Evolutionary conservation across 768 basidiomycete species (phyloP).

Genomic region (Phlegmacium glaucopus): DNA sequence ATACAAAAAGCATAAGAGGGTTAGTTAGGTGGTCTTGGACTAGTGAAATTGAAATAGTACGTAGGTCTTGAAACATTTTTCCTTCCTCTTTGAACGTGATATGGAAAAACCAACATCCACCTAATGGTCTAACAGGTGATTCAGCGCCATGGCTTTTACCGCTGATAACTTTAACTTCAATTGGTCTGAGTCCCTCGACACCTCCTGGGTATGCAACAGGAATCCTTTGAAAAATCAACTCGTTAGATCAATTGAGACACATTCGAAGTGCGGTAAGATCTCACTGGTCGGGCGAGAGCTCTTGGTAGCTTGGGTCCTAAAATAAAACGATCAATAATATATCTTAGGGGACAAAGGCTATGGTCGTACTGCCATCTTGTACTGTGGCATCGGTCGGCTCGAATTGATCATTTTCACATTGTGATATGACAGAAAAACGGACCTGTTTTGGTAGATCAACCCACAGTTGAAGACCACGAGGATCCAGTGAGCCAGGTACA

Average conservation of each 20-base stretch:
- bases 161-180: conserved; percentile 81
- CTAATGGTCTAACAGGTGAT: conserved; percentile 86
- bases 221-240: conserved; percentile 39
- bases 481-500: conserved; percentile 59
- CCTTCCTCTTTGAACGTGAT: conserved; percentile 61
- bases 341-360: background rate
- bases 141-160: conserved; percentile 84
- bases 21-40: background rate
- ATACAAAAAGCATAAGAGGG: background rate
- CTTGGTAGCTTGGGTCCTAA: conserved; percentile 80
- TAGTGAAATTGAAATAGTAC: conserved; percentile 35
- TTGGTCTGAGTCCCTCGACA: conserved; percentile 56
- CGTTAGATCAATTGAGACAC: background rate
- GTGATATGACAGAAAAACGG: conserved; percentile 13
- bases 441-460: conserved; percentile 74
- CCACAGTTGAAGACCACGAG: conserved; percentile 87
- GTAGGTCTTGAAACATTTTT: conserved; percentile 78
- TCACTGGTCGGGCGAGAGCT: conserved; percentile 63
- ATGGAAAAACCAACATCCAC: conserved; percentile 95
- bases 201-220: conserved; percentile 74
- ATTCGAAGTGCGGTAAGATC: conserved; percentile 11
- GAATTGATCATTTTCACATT: background rate
- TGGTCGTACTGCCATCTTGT: conserved; percentile 67
- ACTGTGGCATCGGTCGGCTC: conserved; percentile 32
- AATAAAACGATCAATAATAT: background rate